These are phyloP conservation scores for Penicillium sp. DNA, from an alignment of 2,329 filamentous ascomycete genomes.

Conservation along the genomic window DNA sequence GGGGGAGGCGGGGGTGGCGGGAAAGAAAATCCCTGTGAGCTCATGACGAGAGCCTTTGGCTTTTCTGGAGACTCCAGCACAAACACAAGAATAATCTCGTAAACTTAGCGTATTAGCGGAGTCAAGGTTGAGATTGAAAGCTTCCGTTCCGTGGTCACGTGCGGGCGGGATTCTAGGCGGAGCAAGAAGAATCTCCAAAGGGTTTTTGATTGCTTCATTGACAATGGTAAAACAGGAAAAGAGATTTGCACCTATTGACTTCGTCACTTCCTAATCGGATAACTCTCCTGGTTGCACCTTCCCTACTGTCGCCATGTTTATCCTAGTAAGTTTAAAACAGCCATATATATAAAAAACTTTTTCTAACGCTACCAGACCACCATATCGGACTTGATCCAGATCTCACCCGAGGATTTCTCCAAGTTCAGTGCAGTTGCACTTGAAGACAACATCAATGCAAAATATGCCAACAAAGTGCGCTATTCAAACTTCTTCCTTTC, in stretches of 20 bases:
- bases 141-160: slow-evolving; percentile 4
- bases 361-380: slow-evolving; percentile 64
- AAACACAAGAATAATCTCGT: slow-evolving; percentile 26
- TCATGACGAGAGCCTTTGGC: slow-evolving; percentile 33
- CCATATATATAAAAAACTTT: slow-evolving; percentile 20
- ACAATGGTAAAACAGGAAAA: not conserved
- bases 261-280: not conserved
- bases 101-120: not conserved
- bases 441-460: slow-evolving; percentile 94
- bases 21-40: slow-evolving; percentile 46
- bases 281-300: not conserved
- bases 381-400: slow-evolving; percentile 90
- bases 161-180: not conserved
- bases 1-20: slow-evolving; percentile 45
- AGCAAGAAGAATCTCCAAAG: slow-evolving; percentile 6
- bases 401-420: slow-evolving; percentile 81
- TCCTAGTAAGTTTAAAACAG: slow-evolving; percentile 44
- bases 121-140: slow-evolving; percentile 3
- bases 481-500: not conserved
- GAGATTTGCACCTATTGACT: not conserved
- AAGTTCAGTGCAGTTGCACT: slow-evolving; percentile 78
- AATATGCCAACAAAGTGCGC: slow-evolving; percentile 85
- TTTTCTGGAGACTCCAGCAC: slow-evolving; percentile 26
- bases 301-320: slow-evolving; percentile 45
- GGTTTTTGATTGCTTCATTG: not conserved